phyloP scores from a whole-genome alignment of 768 basidiomycete genomes.

The Epithele typhae region DNA sequence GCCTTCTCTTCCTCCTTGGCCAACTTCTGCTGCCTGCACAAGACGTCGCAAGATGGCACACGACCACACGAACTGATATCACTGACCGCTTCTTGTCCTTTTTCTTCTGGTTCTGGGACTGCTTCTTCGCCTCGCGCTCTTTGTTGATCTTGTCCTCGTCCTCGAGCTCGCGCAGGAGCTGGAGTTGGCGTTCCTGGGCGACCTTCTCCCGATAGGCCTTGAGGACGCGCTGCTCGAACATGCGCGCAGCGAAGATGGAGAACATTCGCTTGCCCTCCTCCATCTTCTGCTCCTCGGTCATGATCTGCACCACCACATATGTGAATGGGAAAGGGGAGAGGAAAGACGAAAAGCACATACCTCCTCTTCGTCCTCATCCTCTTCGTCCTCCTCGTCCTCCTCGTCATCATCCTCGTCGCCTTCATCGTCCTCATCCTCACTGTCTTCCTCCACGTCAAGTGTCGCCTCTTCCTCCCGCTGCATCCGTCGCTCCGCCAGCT shows the following conservation, averaged over 20 bases:
- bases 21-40: slow-evolving; percentile 76
- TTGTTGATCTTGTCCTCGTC: slow-evolving; percentile 87
- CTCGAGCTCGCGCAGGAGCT: slow-evolving; percentile 90
- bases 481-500: slow-evolving; percentile 91
- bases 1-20: slow-evolving; percentile 92
- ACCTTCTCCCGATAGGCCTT: slow-evolving; percentile 96
- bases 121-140: slow-evolving; percentile 89
- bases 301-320: slow-evolving; percentile 38
- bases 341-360: slow-evolving; percentile 13
- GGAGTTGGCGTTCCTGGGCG: slow-evolving; percentile 91
- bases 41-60: slow-evolving; percentile 6
- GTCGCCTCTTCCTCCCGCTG: slow-evolving; percentile 75
- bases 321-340: slow-evolving; percentile 5
- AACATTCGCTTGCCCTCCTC: slow-evolving; percentile 99
- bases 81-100: slow-evolving; percentile 94
- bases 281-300: slow-evolving; percentile 98
- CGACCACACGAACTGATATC: slow-evolving; percentile 3
- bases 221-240: slow-evolving; percentile 98
- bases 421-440: slow-evolving; percentile 47
- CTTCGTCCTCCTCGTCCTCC: slow-evolving; percentile 47
- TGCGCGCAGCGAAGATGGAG: slow-evolving; percentile 97
- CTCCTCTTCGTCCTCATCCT: slow-evolving; percentile 49
- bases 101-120: slow-evolving; percentile 95
- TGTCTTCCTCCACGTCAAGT: slow-evolving; percentile 40
- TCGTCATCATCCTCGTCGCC: slow-evolving; percentile 47